These are phyloP conservation scores for Berkeleyomyces basicola DNA, from an alignment of 2,329 filamentous ascomycete genomes.

Conservation along the genomic window DNA sequence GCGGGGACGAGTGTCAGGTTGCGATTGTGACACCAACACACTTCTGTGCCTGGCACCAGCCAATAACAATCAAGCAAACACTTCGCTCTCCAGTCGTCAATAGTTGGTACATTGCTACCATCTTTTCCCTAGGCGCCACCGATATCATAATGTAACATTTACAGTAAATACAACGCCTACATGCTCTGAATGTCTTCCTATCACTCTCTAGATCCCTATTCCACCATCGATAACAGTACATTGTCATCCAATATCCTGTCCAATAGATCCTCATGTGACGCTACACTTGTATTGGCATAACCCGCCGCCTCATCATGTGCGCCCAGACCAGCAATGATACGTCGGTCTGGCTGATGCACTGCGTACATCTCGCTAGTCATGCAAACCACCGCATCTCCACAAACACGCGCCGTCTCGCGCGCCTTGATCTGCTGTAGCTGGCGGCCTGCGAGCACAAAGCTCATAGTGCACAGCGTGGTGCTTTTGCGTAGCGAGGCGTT, in stretches of 20 bases:
- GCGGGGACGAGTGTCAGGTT: background rate
- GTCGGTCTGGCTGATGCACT: constrained; percentile 23
- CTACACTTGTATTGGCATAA: constrained; percentile 15
- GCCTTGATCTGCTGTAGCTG: constrained; percentile 35
- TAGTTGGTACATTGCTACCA: too few species aligned
- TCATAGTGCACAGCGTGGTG: constrained; percentile 6
- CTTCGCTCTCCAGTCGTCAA: too few species aligned
- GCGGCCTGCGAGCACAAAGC: constrained; percentile 29
- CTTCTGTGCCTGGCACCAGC: background rate
- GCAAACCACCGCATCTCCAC: constrained; percentile 14
- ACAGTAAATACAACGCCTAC: background rate
- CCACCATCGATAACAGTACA: background rate
- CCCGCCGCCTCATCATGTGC: constrained; percentile 19
- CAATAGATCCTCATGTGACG: constrained; percentile 3
- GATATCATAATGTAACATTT: too few species aligned
- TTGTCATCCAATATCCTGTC: background rate
- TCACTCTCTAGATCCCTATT: background rate
- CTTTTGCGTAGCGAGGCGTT: constrained; percentile 18
- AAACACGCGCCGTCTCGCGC: constrained; percentile 12
- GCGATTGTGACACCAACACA: background rate
- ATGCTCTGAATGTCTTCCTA: background rate
- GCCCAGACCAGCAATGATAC: constrained; percentile 16
- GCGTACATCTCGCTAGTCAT: constrained; percentile 22
- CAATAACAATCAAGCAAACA: too few species aligned
- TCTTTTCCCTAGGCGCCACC: too few species aligned